Conservation (phyloP, 2,329 filamentous ascomycete species). For the Hirsutella rhossiliensis region DNA sequence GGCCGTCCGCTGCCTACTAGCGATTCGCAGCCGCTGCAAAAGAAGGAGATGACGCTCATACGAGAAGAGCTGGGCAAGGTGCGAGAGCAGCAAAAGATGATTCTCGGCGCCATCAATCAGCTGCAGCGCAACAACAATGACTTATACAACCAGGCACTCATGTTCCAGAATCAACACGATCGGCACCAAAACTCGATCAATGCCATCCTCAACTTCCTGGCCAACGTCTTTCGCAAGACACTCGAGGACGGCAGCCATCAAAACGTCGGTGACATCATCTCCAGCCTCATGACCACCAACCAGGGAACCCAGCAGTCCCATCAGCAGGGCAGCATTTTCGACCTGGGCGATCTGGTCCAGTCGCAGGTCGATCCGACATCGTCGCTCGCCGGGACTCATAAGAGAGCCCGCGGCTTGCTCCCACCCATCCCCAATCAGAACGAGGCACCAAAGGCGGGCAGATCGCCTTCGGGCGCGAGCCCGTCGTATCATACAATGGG, state of each 20-base stretch:
- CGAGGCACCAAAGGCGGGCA: slow-evolving; percentile 14
- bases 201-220: slow-evolving; percentile 93
- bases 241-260: slow-evolving; percentile 67
- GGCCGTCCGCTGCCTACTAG: slow-evolving; percentile 26
- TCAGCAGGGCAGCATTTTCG: slow-evolving; percentile 44
- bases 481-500: slow-evolving; percentile 12
- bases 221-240: slow-evolving; percentile 90
- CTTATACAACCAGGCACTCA: slow-evolving; percentile 74
- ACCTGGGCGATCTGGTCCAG: slow-evolving; percentile 47
- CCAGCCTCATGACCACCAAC: slow-evolving; percentile 51
- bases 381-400: slow-evolving; percentile 29
- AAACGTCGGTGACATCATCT: slow-evolving; percentile 76
- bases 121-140: slow-evolving; percentile 79
- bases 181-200: slow-evolving; percentile 99
- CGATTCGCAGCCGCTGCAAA: slow-evolving; percentile 37
- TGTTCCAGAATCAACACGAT: slow-evolving; percentile 84
- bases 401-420: slow-evolving; percentile 40
- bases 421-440: slow-evolving; percentile 37
- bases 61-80: slow-evolving; percentile 72
- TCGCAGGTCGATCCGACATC: slow-evolving; percentile 26
- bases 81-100: slow-evolving; percentile 75
- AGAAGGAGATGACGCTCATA: slow-evolving; percentile 66
- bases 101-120: slow-evolving; percentile 69
- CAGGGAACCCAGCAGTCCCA: slow-evolving; percentile 31
- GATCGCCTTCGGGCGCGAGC: slow-evolving; percentile 16